These are phyloP conservation scores for Mortierella claussenii DNA, from an alignment of 192 early-diverging fungal genomes.

Conservation along the genomic window DNA sequence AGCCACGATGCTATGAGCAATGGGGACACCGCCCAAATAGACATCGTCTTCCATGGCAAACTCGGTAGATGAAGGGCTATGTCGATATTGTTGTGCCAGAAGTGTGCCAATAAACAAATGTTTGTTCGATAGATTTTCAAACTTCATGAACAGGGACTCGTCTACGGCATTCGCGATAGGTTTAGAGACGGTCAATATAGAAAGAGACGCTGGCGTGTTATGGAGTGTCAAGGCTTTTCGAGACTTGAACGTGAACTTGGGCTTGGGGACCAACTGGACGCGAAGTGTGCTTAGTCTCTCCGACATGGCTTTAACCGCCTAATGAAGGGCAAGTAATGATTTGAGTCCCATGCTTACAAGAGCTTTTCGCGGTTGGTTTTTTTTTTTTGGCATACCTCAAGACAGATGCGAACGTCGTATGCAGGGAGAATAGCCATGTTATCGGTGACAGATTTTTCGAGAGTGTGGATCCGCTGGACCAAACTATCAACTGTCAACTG, in stretches of 20 bases:
- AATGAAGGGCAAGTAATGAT: not conserved
- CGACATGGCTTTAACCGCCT: conserved; percentile 60
- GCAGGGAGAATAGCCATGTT: conserved; percentile 64
- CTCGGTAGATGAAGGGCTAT: not conserved
- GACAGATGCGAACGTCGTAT: conserved; percentile 71
- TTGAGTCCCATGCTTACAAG: too few relatives aligned
- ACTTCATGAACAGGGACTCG: conserved; percentile 22
- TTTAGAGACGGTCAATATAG: not conserved
- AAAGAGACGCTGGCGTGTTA: too few relatives aligned
- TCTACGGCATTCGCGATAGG: not conserved
- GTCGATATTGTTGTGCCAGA: not conserved
- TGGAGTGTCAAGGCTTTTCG: conserved; percentile 27
- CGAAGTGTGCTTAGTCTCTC: conserved; percentile 40
- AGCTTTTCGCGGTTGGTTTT: too few relatives aligned
- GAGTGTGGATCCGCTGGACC: conserved; percentile 55
- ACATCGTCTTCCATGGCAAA: conserved; percentile 5
- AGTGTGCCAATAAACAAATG: conserved; percentile 16
- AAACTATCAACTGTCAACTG: conserved; percentile 43
- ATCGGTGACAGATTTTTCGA: conserved; percentile 66
- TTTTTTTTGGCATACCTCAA: too few relatives aligned
- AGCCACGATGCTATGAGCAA: not conserved
- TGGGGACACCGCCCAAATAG: conserved; percentile 11
- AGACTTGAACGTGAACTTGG: conserved; percentile 76
- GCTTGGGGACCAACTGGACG: conserved; percentile 57
- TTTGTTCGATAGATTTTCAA: conserved; percentile 32